phyloP scores from a whole-genome alignment of 768 basidiomycete species.

The Rhizopogon roseolus region DNA sequence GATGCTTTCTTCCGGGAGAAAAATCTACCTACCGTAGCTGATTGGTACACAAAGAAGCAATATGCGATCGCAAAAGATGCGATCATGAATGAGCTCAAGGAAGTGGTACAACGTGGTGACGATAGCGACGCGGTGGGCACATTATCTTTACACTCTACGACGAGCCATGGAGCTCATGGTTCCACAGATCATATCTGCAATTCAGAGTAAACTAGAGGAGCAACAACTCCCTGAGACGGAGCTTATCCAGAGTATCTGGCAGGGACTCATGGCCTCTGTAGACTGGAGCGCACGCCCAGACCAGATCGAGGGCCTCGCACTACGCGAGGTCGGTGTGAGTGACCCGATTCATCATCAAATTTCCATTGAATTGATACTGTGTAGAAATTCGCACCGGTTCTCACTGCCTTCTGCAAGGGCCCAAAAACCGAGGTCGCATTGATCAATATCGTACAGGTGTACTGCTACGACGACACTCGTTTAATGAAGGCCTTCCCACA shows the following conservation, averaged over 20 bases:
- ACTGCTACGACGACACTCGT: constrained; percentile 95
- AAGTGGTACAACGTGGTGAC: constrained; percentile 68
- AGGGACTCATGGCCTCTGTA: constrained; percentile 80
- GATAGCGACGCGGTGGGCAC: constrained; percentile 53
- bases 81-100: constrained; percentile 63
- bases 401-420: constrained; percentile 86
- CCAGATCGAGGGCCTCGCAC: constrained; percentile 85
- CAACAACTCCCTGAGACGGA: constrained; percentile 83
- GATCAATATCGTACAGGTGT: constrained; percentile 92
- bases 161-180: constrained; percentile 5
- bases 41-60: constrained; percentile 94
- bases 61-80: constrained; percentile 77
- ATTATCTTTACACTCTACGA: constrained; percentile 14
- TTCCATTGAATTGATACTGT: neutral
- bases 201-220: constrained; percentile 72
- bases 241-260: constrained; percentile 87
- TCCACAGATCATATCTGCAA: constrained; percentile 65
- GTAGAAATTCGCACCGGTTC: constrained; percentile 78
- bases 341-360: neutral
- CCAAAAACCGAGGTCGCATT: constrained; percentile 91
- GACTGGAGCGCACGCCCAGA: constrained; percentile 90
- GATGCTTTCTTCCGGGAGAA: constrained; percentile 87
- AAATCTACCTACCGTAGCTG: constrained; percentile 73
- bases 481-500: constrained; percentile 94
- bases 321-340: constrained; percentile 83